Conservation (phyloP, 768 basidiomycete genomes). For the Lactarius deliciosus region DNA sequence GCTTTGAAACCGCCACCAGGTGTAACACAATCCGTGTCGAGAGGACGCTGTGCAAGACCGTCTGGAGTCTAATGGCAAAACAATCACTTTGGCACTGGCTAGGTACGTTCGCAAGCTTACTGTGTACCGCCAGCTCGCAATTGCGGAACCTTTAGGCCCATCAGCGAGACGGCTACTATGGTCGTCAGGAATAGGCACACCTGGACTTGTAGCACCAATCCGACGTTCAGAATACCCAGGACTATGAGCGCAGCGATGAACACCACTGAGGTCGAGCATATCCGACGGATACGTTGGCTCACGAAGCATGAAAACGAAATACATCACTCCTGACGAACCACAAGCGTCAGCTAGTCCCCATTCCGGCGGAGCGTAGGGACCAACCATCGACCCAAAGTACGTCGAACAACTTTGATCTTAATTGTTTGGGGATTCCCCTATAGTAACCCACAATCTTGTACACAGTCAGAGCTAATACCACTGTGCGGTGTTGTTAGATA, state of each 20-base stretch:
- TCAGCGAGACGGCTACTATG: neutral
- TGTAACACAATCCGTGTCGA: conserved; percentile 26
- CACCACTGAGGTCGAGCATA: neutral
- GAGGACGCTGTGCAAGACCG: conserved; percentile 16
- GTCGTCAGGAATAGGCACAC: conserved; percentile 1
- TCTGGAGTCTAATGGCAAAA: conserved; percentile 16
- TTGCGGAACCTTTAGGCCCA: conserved; percentile 6
- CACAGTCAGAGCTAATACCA: conserved; percentile 19
- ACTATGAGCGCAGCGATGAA: neutral
- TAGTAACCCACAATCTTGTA: conserved; percentile 13
- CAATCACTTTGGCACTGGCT: neutral
- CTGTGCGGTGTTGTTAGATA: conserved; percentile 3
- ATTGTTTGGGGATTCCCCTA: neutral
- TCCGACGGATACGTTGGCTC: neutral
- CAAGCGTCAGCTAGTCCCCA: neutral
- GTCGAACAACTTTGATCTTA: conserved; percentile 14
- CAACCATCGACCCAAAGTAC: conserved; percentile 26
- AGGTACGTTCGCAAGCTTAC: conserved; percentile 8
- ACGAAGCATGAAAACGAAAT: conserved; percentile 29
- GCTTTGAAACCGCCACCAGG: neutral
- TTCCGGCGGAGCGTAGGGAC: neutral
- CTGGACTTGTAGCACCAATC: conserved; percentile 12
- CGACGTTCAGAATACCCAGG: conserved; percentile 22
- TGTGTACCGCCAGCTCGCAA: conserved; percentile 5
- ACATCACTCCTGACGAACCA: conserved; percentile 20